Evolutionary conservation across 31 red algal species (phyloP), one percentile per base, ranked within the genome.

Genomic region (Odonthalia washingtoniensis): DNA sequence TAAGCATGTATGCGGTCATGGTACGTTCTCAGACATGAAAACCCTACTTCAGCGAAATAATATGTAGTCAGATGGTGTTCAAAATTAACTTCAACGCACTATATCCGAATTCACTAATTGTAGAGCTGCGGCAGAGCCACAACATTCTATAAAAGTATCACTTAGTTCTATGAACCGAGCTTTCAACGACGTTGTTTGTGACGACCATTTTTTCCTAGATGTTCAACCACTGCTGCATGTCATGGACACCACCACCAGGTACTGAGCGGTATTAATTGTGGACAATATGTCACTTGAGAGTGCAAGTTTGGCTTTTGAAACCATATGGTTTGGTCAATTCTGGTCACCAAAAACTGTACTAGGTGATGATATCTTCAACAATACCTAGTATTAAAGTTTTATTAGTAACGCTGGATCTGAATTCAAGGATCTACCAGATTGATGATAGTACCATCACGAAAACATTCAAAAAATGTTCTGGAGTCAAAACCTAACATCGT

Each of bases 1-100:
- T 38, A 46, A 44, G 40, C 67, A 86, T 52, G 3, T 86, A 52
- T 86, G 82, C 34, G 82, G 82, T 4, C 82, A 86, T 75, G 21
- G 40, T 36, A 43, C 21, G 3, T 75, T 16, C 60, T n/a, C 21
- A n/a, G 82, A 86, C 46, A 75, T 86, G 35, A 39, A 44, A n/a
- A 5, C 75, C 52, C 32, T 75, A 44, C 4, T 75, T 4, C 18
- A 86, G 33, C 67, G 82, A 16, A 75, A 86, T 3, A 75, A 46
- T 32, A 3, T 86, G 3, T 86, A 41, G 82, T n/a, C n/a, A n/a
- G n/a, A n/a, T n/a, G n/a, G n/a, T n/a, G n/a, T n/a, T n/a, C n/a
- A n/a, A n/a, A n/a, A n/a, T n/a, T n/a, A n/a, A n/a, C n/a, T n/a
- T n/a, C n/a, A n/a, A n/a, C n/a, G n/a, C n/a, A n/a, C n/a, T n/a